These are phyloP conservation scores for Euphrasia confusa DNA, from an alignment of 257 asterid genomes.

Conservation along the genomic window DNA sequence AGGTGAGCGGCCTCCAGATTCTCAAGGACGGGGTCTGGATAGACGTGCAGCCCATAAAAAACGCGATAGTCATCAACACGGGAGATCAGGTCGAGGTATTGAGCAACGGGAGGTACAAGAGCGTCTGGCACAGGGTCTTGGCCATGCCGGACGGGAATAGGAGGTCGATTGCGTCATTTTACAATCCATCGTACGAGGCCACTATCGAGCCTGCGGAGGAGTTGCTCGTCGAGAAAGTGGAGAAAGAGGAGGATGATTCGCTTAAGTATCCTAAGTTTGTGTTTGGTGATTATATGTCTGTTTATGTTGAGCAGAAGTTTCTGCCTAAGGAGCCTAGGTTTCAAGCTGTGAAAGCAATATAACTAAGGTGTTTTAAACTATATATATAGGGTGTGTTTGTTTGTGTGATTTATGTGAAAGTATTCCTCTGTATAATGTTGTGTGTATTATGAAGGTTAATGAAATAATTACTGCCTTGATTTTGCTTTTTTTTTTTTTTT, in stretches of 20 bases:
- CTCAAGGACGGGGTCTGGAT: slow-evolving; percentile 53
- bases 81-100: slow-evolving; percentile 71
- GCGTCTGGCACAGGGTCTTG: slow-evolving; percentile 73
- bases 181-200: slow-evolving; percentile 65
- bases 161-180: slow-evolving; percentile 84
- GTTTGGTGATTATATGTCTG: slow-evolving; percentile 77
- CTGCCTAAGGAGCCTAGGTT: slow-evolving; percentile 77
- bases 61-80: slow-evolving; percentile 60
- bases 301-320: slow-evolving; percentile 69
- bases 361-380: neutral
- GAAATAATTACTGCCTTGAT: no score
- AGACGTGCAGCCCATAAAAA: slow-evolving; percentile 54
- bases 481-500: neutral
- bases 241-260: slow-evolving; percentile 5
- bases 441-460: no score
- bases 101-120: slow-evolving; percentile 79
- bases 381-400: neutral
- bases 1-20: slow-evolving; percentile 56
- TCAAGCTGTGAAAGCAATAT: slow-evolving; percentile 56
- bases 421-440: no score
- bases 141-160: slow-evolving; percentile 58
- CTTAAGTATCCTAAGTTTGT: slow-evolving; percentile 55
- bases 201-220: slow-evolving; percentile 60
- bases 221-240: slow-evolving; percentile 22
- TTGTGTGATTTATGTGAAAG: neutral